Evolutionary conservation across 345 rosid species (phyloP), one percentile per base, ranked within the genome.

Genomic region (Brassica juncea): DNA sequence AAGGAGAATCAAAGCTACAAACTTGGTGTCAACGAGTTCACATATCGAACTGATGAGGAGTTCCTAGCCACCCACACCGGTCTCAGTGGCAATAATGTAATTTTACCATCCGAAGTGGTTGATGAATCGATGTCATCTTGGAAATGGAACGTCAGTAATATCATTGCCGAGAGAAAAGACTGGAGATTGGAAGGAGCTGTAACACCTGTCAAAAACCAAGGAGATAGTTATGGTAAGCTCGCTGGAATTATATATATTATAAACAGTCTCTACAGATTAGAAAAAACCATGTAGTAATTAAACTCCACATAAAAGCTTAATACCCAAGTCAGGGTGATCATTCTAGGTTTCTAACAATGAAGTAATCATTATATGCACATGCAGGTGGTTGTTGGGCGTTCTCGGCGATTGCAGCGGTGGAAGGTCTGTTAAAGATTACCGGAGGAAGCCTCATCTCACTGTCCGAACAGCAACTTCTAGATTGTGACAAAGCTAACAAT

Each of bases 371-470:
- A 59, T 25, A 59, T 59, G 64, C 16, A 6, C 31, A 42, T 42
- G n/a, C 79, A 88, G 94, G 86, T 4, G 34, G 78, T 81, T 90
- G 94, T 58, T 88, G 90, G 94, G 91, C 89, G 32, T 90, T 87
- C 77, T 84, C 88, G 6, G 85, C 92, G 0, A 82, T 86, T 64
- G 92, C 90, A 72, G 90, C 89, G 8, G 77, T 84, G 28, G 90
- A 90, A 82, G 90, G 90, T 58, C 64, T 84, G 6, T 77, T 71
- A 25, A 72, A 82, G 73, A 82, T 90, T 70, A 66, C 60, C 10
- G 74, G 68, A 0, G 85, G 94, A 4, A 86, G 73, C 9, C 69
- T 90, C 54, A 8, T 81, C 15, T 84, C 92, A 12, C 69, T 90
- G 3, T 90, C 92, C 23, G 87, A 86, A 83, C 92, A 90, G 67